Base-by-base conservation (phyloP, 768 basidiomycete species). In the Naganishia randhawae region DNA sequence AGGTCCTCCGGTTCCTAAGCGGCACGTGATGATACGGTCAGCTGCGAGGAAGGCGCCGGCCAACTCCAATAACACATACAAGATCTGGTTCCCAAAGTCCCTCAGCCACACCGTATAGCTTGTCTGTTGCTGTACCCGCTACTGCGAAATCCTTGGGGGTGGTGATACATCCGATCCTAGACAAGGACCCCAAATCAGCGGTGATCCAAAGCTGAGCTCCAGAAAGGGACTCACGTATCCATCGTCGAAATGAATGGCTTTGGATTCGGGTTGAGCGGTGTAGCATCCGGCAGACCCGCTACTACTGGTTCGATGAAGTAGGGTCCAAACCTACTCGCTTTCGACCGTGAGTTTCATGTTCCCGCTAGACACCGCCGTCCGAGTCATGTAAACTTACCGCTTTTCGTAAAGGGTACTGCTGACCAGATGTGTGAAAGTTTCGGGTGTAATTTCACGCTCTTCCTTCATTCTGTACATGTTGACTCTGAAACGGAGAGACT, bases 391-490 rank as follows among this genome's bases (percentile, higher is more conserved):
- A 13, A 68, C 79, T 39, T 53, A 83, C 80, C 96, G 87, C 77
- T 86, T 87, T 81, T 97, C 92, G 80, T 98, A 99, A 17, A 99
- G 85, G 25, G 94, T 95, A 63, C 91, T 93, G 50, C 91, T 92
- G 69, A 97, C 89, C 71, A 99, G 88, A 76, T 93, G 92, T 31
- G 92, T 89, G 81, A 98, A 97, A 8, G 92, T 92, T 83, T 93
- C 88, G 50, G 96, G 96, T 73, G 91, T 88, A 75, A 99, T 96
- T 76, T 95, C 89, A 71, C 95, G 87, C 78, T 96, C 95, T 81
- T 99, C 95, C 81, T 99, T 99, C 85, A 99, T 97, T 35, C 91
- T 90, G 82, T 97, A 98, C 91, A 98, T 94, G 83, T 99, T 99
- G 67, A 95, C 89, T 72, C 93, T 85, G 82, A 89, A 94, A 63